Conservation (phyloP, 495 filamentous ascomycete species). For the Hypomontagnella monticulosa region DNA sequence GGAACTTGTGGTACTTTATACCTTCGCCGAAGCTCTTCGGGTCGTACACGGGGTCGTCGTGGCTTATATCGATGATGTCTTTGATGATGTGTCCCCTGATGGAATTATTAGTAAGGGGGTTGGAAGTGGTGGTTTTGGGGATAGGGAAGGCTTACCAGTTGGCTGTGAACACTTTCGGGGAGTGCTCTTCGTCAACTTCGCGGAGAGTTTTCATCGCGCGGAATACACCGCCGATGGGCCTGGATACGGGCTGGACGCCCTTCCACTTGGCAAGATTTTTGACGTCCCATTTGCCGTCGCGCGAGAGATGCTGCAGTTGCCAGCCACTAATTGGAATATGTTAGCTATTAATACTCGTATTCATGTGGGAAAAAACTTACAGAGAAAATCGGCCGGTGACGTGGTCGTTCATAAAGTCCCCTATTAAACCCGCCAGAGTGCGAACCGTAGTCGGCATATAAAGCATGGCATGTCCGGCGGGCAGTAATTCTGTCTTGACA, state of each 20-base stretch:
- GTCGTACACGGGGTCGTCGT: conserved; percentile 86
- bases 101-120: conserved; percentile 10
- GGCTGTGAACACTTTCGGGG: conserved; percentile 74
- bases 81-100: conserved; percentile 64
- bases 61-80: conserved; percentile 86
- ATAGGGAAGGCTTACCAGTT: conserved; percentile 58
- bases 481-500: conserved; percentile 77
- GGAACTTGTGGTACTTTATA: conserved; percentile 85
- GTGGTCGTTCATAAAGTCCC: conserved; percentile 78
- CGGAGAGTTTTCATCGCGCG: conserved; percentile 88
- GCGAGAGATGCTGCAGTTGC: conserved; percentile 87
- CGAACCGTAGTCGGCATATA: conserved; percentile 81
- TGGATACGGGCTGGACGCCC: conserved; percentile 77
- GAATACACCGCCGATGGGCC: conserved; percentile 78
- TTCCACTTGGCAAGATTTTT: conserved; percentile 96
- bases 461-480: conserved; percentile 84
- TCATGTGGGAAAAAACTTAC: conserved; percentile 20
- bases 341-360: conserved; percentile 4
- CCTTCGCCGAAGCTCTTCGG: conserved; percentile 79
- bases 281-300: conserved; percentile 95
- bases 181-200: conserved; percentile 85
- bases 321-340: conserved; percentile 63
- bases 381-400: conserved; percentile 80
- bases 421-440: conserved; percentile 80
- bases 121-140: not conserved